Percentiles rank a stretch among this genome's conserved stretches.
Conservation (phyloP, 2,329 filamentous ascomycete genomes). For the Aschersonia sp. region DNA sequence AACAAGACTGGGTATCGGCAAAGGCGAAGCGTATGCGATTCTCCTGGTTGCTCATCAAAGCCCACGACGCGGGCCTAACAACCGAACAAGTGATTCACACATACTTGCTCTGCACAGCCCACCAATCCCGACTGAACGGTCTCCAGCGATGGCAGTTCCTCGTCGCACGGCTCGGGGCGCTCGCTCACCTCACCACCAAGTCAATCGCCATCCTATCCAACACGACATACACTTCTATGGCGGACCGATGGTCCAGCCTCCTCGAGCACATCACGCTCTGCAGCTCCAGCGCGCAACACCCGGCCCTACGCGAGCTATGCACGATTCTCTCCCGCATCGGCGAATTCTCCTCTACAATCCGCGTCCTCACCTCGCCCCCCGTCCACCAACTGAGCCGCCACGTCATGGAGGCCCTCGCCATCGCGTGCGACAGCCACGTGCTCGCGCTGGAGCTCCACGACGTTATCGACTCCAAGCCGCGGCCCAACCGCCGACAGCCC, state of each 20-base stretch:
- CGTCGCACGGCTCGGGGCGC: constrained; percentile 5
- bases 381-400: constrained; percentile 3
- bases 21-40: constrained; percentile 5
- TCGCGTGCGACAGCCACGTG: constrained; percentile 10
- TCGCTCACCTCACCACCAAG: constrained; percentile 1
- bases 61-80: constrained; percentile 5
- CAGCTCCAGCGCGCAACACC: neutral
- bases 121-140: constrained; percentile 1
- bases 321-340: constrained; percentile 5
- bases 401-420: constrained; percentile 6
- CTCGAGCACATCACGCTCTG: constrained; percentile 5
- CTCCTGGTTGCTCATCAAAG: constrained; percentile 10
- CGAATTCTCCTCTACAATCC: constrained; percentile 5
- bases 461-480: constrained; percentile 2
- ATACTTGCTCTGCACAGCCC: constrained; percentile 2
- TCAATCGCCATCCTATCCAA: constrained; percentile 4
- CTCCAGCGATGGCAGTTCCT: constrained; percentile 11
- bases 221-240: constrained; percentile 3
- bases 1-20: constrained; percentile 4
- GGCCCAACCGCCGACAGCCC: constrained; percentile 1
- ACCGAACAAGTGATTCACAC: constrained; percentile 6
- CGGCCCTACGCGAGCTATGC: constrained; percentile 6
- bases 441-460: constrained; percentile 12
- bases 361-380: constrained; percentile 4
- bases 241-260: constrained; percentile 8